A percentile compares a stretch with the other conserved stretches of the same genome.
These are phyloP conservation scores for Penstemon newberryi DNA, from an alignment of 257 asterid genomes.

Conservation along the genomic window DNA sequence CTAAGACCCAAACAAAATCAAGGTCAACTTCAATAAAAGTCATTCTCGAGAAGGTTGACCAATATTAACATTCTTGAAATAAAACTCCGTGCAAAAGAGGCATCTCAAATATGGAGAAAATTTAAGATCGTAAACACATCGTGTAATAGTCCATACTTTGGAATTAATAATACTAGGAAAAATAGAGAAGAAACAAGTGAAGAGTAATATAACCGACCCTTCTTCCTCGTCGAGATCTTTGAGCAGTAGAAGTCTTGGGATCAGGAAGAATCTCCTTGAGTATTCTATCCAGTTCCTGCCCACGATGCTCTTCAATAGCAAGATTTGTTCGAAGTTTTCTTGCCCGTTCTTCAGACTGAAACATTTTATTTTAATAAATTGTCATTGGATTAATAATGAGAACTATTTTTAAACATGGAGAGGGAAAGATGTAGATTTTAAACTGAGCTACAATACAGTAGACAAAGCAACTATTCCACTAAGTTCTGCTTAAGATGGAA, in stretches of 20 bases:
- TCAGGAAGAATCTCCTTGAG: slow-evolving; percentile 69
- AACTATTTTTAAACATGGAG: slow-evolving; percentile 4
- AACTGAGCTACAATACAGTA: not conserved
- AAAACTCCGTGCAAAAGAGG: not conserved
- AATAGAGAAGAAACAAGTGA: not conserved
- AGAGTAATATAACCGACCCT: slow-evolving; percentile 47
- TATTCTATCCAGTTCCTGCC: slow-evolving; percentile 70
- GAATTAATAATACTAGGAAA: too few species aligned
- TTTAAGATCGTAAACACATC: not conserved
- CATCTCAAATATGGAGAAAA: not conserved
- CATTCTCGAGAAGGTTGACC: not conserved
- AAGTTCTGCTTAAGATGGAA: not conserved
- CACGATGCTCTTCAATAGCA: slow-evolving; percentile 78
- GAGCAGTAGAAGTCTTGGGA: slow-evolving; percentile 47
- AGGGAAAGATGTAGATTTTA: slow-evolving; percentile 11
- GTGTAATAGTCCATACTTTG: too few species aligned
- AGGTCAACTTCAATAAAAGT: slow-evolving; percentile 20
- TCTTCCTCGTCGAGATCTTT: slow-evolving; percentile 64
- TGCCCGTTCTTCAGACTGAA: slow-evolving; percentile 88
- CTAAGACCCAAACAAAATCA: slow-evolving; percentile 44
- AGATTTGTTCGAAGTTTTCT: slow-evolving; percentile 82
- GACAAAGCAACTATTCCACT: not conserved
- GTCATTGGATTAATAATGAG: slow-evolving; percentile 3
- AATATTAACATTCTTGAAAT: not conserved
- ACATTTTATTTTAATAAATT: slow-evolving; percentile 25